phyloP scores from a whole-genome alignment of 1,139 yeast genomes.

The Magnusiomyces magnusii region DNA sequence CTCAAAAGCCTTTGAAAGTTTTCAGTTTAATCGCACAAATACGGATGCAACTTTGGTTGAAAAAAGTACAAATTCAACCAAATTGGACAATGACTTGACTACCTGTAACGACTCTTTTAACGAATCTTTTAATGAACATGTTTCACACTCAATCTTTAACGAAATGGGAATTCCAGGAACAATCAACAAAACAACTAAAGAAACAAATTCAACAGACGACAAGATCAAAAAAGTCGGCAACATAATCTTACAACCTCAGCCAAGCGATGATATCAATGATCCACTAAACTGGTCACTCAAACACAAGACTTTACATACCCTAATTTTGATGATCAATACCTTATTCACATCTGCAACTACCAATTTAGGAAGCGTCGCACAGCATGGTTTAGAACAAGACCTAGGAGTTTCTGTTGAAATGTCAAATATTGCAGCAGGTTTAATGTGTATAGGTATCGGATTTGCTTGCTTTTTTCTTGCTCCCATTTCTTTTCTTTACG shows the following conservation, averaged over 20 bases:
- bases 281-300: constrained; percentile 47
- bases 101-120: no score
- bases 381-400: constrained; percentile 58
- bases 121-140: no score
- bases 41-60: no score
- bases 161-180: no score
- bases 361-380: constrained; percentile 76
- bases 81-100: no score
- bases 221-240: constrained; percentile 31
- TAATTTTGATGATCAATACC: constrained; percentile 58
- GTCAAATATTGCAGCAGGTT: constrained; percentile 85
- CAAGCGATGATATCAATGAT: constrained; percentile 50
- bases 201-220: no score
- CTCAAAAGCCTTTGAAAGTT: no score
- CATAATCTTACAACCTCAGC: constrained; percentile 49
- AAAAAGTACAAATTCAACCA: no score
- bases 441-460: constrained; percentile 67
- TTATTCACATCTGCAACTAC: constrained; percentile 82
- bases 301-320: constrained; percentile 56
- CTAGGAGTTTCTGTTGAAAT: constrained; percentile 58
- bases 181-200: no score
- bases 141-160: no score
- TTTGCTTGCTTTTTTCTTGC: constrained; percentile 62
- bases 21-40: no score
- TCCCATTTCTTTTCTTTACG: constrained; percentile 72